A percentile compares a stretch with the other conserved stretches of the same genome.
Conservation (phyloP, 495 filamentous ascomycete species). For the Aspergillus panamensis region DNA sequence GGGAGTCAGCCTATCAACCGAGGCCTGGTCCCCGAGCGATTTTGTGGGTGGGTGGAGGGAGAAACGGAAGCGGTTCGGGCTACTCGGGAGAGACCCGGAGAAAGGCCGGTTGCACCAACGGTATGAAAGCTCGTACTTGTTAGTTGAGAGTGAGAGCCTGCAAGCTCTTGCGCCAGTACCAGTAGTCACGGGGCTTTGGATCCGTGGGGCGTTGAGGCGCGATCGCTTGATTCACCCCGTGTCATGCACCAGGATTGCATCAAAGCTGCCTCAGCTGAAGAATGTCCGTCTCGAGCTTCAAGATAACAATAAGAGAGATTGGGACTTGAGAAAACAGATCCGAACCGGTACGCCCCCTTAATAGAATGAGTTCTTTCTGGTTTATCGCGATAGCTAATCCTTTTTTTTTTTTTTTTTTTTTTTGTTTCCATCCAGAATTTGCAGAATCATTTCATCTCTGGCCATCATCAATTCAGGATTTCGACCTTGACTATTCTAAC, state of each 20-base stretch:
- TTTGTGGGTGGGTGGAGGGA: too few species aligned
- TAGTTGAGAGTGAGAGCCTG: too few species aligned
- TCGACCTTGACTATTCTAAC: neutral
- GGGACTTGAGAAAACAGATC: neutral
- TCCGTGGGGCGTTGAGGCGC: too few species aligned
- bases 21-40: too few species aligned
- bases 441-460: neutral
- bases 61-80: too few species aligned
- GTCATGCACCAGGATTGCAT: neutral
- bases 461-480: neutral
- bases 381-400: neutral
- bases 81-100: too few species aligned
- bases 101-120: too few species aligned
- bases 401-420: neutral
- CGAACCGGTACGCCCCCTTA: neutral
- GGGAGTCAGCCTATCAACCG: too few species aligned
- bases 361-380: neutral
- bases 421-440: too few species aligned
- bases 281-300: neutral
- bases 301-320: neutral
- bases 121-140: too few species aligned
- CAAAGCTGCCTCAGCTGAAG: neutral
- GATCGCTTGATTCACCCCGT: neutral
- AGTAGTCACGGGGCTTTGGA: too few species aligned
- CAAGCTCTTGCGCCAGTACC: too few species aligned